Conservation (phyloP, 129 eudicot species). For the Glebionis coronaria region DNA sequence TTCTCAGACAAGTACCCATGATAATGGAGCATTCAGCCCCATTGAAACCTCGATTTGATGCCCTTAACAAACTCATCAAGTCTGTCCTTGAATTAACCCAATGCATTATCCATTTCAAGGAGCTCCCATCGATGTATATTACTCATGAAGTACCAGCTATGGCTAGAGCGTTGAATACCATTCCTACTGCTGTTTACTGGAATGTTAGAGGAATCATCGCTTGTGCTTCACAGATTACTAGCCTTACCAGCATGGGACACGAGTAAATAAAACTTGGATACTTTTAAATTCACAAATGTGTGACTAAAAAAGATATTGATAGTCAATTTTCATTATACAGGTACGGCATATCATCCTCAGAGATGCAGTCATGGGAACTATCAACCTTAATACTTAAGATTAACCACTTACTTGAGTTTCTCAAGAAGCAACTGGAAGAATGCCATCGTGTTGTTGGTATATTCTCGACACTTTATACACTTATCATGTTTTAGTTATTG, state of each 20-base stretch:
- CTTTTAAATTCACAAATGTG: background rate
- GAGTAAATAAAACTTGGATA: slow-evolving; percentile 47
- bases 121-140: slow-evolving; percentile 51
- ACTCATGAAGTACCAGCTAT: slow-evolving; percentile 52
- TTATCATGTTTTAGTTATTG: background rate
- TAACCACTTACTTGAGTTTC: slow-evolving; percentile 50
- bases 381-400: slow-evolving; percentile 64
- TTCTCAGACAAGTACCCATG: slow-evolving; percentile 64
- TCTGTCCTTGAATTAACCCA: slow-evolving; percentile 50
- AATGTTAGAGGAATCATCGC: slow-evolving; percentile 57
- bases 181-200: slow-evolving; percentile 87
- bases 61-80: slow-evolving; percentile 50
- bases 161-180: slow-evolving; percentile 41
- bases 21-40: slow-evolving; percentile 50
- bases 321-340: slow-evolving; percentile 35
- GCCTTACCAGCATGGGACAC: slow-evolving; percentile 64
- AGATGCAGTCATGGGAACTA: slow-evolving; percentile 68
- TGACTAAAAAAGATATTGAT: background rate
- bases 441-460: slow-evolving; percentile 52
- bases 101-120: slow-evolving; percentile 56
- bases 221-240: slow-evolving; percentile 60
- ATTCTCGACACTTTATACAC: slow-evolving; percentile 2
- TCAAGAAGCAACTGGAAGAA: slow-evolving; percentile 34
- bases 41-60: slow-evolving; percentile 56
- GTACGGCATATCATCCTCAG: slow-evolving; percentile 45